Percentiles rank a stretch among this genome's conserved stretches.
Conservation (phyloP, 2,329 filamentous ascomycete genomes). For the Triangularia setosa region DNA sequence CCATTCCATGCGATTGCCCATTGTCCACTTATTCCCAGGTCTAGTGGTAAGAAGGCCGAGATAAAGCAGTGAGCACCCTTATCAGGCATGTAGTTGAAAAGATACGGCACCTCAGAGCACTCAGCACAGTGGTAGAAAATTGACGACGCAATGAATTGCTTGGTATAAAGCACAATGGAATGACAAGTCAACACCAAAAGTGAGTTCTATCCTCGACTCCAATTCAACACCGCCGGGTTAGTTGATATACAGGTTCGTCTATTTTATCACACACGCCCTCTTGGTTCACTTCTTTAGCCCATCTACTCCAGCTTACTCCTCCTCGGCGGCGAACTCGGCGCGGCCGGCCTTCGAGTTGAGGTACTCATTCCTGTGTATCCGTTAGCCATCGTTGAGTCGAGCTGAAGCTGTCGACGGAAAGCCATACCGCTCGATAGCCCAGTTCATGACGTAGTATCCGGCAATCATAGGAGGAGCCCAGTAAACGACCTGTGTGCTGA, state of each 20-base stretch:
- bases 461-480: constrained; percentile 72
- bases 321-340: constrained; percentile 44
- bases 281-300: not conserved
- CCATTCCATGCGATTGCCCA: not conserved
- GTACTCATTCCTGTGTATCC: constrained; percentile 65
- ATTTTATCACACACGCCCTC: constrained; percentile 18
- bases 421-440: constrained; percentile 84
- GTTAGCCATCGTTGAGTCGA: constrained; percentile 18
- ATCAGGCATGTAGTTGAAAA: not conserved
- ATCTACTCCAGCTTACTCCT: constrained; percentile 36
- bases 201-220: constrained; percentile 19
- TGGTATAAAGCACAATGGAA: not conserved
- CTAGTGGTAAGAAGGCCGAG: too few species aligned
- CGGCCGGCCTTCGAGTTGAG: constrained; percentile 76
- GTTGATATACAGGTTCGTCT: constrained; percentile 27
- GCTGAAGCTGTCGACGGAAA: constrained; percentile 17
- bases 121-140: not conserved
- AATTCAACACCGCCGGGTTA: constrained; percentile 5
- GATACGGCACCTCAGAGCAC: not conserved
- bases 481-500: constrained; percentile 83
- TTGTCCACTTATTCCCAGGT: not conserved
- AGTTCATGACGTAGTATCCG: constrained; percentile 81
- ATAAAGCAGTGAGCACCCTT: too few species aligned
- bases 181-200: not conserved
- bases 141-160: not conserved